Base-by-base conservation (phyloP, 164 flowering plant species). In the Tetracentron sinense region DNA sequence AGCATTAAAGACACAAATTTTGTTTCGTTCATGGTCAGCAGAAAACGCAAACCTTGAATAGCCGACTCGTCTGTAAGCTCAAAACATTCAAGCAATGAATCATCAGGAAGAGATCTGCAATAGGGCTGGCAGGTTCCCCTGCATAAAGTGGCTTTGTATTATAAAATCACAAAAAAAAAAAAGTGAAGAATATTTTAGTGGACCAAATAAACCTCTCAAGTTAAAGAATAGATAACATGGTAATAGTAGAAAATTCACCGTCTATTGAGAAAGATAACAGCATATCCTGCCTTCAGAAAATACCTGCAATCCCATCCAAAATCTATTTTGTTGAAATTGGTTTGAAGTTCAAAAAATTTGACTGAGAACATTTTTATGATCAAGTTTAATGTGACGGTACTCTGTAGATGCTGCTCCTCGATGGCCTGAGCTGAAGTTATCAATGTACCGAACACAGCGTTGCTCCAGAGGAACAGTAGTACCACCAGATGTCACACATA, bases 351-450 rank as follows among this genome's bases (percentile, higher is more conserved):
- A 25, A 26, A 61, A 28, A 10, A 56, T 59, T 20, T 14, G 6
- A 60, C 28, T n/a, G 31, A 6, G 25, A 60, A 51, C 29, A 57
- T 38, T 4, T 52, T 48, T 31, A 26, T 25, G 28, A 20, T 2
- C 49, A 35, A 51, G 64, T 6, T 28, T 30, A 47, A 59, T 16
- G 14, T n/a, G 44, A 54, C 8, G 27, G 11, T 86, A 92, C 99
- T 94, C 97, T n/a, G 99, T 87, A 33, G 99, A 89, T 31, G 96
- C 62, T 21, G 99, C 95, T 61, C 99, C 97, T 77, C 99, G 80
- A 65, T 82, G 86, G 16, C 97, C 99, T 44, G 99, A 94, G 79
- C 96, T 89, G 73, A 92, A 94, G 72, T 94, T 94, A 68, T 92
- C 97, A 60, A 94, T 89, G 68, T 78, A 89, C 17, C 97, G 89